Base-by-base conservation (phyloP, 495 filamentous ascomycete species). In the Aspergillus conjunctus region DNA sequence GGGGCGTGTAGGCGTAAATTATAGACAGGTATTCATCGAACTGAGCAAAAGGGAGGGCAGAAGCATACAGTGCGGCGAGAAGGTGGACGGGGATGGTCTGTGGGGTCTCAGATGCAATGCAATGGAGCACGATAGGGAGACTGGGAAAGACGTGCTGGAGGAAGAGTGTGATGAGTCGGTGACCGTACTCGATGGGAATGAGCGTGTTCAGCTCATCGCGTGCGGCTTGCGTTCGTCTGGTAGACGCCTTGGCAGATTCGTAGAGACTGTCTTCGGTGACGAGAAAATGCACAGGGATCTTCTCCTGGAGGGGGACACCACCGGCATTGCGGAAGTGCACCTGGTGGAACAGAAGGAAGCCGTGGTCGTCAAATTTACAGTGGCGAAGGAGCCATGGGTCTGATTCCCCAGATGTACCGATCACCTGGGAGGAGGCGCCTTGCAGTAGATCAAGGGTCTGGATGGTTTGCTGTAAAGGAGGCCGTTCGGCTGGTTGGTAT, bases 351-450 rank as follows among this genome's bases (percentile, higher is more conserved):
- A 62, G 60, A 9, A 68, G 69, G 55, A 74, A 69, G 7, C 73
- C 73, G 32, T 66, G 64, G 34, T 74, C 72, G 39, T 76, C 73
- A 37, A 73, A 76, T 18, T 63, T 68, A 52, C 72, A 76, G 56
- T 76, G 73, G 14, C 73, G 58, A 3, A 76, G 63, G 2, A 76
- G 66, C 68, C 72, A 76, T 1, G 73, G 73, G 46, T 74, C 73
- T 15, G 73, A 76, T 46, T 76, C 73, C 46, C 71, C 68, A 3
- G 73, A 76, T 4, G 69, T 69, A 1, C 73, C 72, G 33, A 73
- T 71, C 5, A 76, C 55, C 34, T 76, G 72, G 6, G 73, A 72
- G 45, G 68, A 67, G 15, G 68, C 68, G 21, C 63, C 60, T 20
- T 71, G 65, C 14, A 76, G 63, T 45, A 70, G 69, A 56, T 76